Conservation (phyloP, 805 yeast genomes). For the Ogataea trehalophila region DNA sequence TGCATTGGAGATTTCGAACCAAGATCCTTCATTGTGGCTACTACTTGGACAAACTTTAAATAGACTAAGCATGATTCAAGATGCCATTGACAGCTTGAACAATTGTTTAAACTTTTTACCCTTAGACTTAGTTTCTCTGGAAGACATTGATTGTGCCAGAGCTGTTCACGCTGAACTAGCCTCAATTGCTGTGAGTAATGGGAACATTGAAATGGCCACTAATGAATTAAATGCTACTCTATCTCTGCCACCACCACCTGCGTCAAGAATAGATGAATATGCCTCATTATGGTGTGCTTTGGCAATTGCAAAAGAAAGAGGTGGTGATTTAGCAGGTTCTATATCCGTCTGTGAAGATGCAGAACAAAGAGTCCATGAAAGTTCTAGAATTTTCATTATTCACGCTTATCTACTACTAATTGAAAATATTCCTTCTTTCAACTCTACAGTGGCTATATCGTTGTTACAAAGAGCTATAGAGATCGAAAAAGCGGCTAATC, state of each 20-base stretch:
- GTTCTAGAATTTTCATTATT: constrained; percentile 40
- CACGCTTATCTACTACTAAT: constrained; percentile 46
- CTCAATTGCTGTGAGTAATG: constrained; percentile 47
- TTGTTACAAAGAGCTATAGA: constrained; percentile 32
- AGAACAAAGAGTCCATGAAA: constrained; percentile 38
- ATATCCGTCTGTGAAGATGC: constrained; percentile 46
- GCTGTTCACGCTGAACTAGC: constrained; percentile 54
- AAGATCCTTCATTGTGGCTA: constrained; percentile 42
- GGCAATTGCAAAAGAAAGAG: constrained; percentile 47
- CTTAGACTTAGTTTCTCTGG: constrained; percentile 28
- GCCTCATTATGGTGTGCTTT: constrained; percentile 50
- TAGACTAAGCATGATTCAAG: constrained; percentile 37
- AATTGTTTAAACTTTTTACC: constrained; percentile 41
- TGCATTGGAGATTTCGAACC: constrained; percentile 18
- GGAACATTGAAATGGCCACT: constrained; percentile 44
- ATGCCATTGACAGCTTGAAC: constrained; percentile 44
- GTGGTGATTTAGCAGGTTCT: constrained; percentile 46
- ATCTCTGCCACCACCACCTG: constrained; percentile 45
- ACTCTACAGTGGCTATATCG: constrained; percentile 34
- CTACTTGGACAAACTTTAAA: constrained; percentile 45
- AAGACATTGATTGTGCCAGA: constrained; percentile 41
- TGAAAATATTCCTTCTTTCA: constrained; percentile 21
- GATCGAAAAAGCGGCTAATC: constrained; percentile 15
- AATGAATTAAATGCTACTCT: constrained; percentile 47
- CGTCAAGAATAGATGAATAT: constrained; percentile 40